Evolutionary conservation across 169 alveolate genomes (phyloP).

Genomic region (Ichthyophthirius multifiliis): DNA sequence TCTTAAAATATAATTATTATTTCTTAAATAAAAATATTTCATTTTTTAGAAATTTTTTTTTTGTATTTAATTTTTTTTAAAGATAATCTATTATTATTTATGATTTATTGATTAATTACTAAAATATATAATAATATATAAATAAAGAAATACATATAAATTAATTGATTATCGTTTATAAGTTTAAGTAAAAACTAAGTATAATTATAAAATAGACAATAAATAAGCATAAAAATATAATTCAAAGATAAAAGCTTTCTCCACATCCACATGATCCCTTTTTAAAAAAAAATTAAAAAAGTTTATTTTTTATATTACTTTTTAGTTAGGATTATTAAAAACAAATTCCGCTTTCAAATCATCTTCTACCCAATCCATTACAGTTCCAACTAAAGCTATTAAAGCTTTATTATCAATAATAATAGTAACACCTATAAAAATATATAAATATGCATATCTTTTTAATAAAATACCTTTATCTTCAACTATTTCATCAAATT

Average conservation of each 20-base stretch:
- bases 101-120: no score
- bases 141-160: no score
- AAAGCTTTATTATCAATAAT: constrained; percentile 71
- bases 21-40: no score
- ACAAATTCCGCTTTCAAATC: constrained; percentile 73
- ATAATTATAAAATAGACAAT: no score
- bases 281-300: neutral
- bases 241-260: constrained; percentile 65
- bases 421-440: constrained; percentile 48
- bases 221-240: no score
- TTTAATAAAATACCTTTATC: constrained; percentile 38
- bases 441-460: neutral
- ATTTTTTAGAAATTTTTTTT: no score
- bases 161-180: no score
- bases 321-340: constrained; percentile 77
- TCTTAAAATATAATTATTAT: no score
- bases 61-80: no score
- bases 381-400: constrained; percentile 77
- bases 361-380: constrained; percentile 76
- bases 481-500: constrained; percentile 75
- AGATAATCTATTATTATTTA: no score
- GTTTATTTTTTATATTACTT: neutral
- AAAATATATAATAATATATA: no score
- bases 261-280: constrained; percentile 84
- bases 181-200: no score